A percentile compares a stretch with the other conserved stretches of the same genome.
phyloP scores from a whole-genome alignment of 305 asterid species.

The Rubia occidens region DNA sequence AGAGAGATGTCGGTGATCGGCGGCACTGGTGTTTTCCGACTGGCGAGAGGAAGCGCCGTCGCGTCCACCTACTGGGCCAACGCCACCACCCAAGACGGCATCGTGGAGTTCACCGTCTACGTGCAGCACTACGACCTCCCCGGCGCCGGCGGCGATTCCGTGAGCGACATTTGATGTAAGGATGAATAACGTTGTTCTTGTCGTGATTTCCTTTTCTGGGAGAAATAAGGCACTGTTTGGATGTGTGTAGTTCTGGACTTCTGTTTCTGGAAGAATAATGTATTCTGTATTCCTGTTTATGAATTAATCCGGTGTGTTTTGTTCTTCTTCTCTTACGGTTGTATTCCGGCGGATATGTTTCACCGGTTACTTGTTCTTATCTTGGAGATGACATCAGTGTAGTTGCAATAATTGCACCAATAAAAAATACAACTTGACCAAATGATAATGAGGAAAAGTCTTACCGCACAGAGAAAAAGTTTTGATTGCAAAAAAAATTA shows the following conservation, averaged over 20 bases:
- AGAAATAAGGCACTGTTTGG: too few relatives aligned
- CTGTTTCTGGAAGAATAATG: background rate
- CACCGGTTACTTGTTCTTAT: too few relatives aligned
- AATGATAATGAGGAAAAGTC: too few relatives aligned
- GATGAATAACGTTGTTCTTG: background rate
- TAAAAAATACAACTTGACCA: too few relatives aligned
- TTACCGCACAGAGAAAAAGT: too few relatives aligned
- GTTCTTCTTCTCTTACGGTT: too few relatives aligned
- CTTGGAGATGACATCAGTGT: too few relatives aligned
- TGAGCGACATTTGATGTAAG: background rate
- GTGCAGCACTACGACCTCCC: background rate
- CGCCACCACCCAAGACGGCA: conserved; percentile 15
- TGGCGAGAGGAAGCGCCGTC: conserved; percentile 26
- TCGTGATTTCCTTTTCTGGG: background rate
- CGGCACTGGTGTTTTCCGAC: conserved; percentile 28
- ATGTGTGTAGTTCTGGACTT: background rate
- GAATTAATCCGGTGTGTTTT: too few relatives aligned
- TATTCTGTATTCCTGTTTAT: background rate
- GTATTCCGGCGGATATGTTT: too few relatives aligned
- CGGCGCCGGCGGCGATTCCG: too few relatives aligned
- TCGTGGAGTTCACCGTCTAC: conserved; percentile 22
- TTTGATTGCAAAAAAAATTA: too few relatives aligned
- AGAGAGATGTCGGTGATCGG: conserved; percentile 29
- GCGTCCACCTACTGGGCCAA: conserved; percentile 18
- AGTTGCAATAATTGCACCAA: too few relatives aligned